These are phyloP conservation scores for Dactylorhiza incarnata DNA, from an alignment of 106 monocot genomes.

Conservation along the genomic window DNA sequence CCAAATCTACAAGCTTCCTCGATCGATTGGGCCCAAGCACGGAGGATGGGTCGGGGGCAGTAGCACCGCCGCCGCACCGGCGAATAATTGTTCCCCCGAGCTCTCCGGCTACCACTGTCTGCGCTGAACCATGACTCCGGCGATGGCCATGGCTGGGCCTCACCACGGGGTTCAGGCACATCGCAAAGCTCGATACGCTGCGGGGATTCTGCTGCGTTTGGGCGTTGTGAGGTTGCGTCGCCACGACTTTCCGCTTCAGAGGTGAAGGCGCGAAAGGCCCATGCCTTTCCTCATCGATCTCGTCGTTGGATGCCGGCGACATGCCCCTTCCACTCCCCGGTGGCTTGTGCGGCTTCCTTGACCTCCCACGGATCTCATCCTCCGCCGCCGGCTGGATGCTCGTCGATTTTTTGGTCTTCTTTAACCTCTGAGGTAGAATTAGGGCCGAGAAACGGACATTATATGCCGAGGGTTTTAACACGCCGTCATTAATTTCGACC, in stretches of 20 bases:
- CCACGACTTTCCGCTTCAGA: slow-evolving; percentile 13
- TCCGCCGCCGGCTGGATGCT: background rate
- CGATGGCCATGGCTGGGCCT: slow-evolving; percentile 25
- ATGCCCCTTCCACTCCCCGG: slow-evolving; percentile 16
- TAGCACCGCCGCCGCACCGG: slow-evolving; percentile 16
- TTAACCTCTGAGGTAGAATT: slow-evolving; percentile 14
- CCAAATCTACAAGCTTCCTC: slow-evolving; percentile 51
- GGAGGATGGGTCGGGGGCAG: background rate
- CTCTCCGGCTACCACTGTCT: background rate
- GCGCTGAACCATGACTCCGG: slow-evolving; percentile 12
- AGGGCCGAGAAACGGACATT: slow-evolving; percentile 27
- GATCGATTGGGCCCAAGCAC: slow-evolving; percentile 36
- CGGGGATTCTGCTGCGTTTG: background rate
- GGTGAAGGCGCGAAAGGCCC: slow-evolving; percentile 28
- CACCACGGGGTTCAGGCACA: slow-evolving; percentile 63
- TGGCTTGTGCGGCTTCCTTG: background rate
- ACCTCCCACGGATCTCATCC: slow-evolving; percentile 1
- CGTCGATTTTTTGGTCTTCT: slow-evolving; percentile 5
- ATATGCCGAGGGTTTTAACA: background rate
- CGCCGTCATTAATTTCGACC: background rate
- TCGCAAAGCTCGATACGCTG: slow-evolving; percentile 24
- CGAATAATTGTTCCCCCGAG: slow-evolving; percentile 5
- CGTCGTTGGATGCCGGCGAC: slow-evolving; percentile 20
- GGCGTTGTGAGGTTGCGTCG: background rate
- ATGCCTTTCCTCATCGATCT: slow-evolving; percentile 12